Conservation (phyloP, 441 rosid species). For the Eutrema salsugineum region DNA sequence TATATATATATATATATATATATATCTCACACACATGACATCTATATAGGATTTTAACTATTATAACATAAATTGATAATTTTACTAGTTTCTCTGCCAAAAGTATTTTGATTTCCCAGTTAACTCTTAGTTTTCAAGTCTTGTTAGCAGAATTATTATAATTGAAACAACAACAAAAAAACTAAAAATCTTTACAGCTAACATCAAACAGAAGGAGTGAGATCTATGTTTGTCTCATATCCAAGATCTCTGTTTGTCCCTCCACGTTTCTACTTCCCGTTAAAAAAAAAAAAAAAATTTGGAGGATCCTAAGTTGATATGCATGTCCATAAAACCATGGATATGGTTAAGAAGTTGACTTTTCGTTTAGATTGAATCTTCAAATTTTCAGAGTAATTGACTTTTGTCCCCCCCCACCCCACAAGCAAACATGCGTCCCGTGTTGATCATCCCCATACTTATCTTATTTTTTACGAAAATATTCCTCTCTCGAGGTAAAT, state of each 20-base stretch:
- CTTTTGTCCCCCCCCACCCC: constrained; percentile 19
- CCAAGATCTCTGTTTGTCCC: background rate
- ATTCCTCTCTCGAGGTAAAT: constrained; percentile 27
- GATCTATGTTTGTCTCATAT: background rate
- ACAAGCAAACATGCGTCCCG: constrained; percentile 28
- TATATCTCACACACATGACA: no score
- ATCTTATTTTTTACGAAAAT: constrained; percentile 2
- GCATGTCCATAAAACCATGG: background rate
- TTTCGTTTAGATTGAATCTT: constrained; percentile 9
- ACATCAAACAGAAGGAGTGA: background rate
- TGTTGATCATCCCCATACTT: constrained; percentile 27
- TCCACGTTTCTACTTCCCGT: background rate
- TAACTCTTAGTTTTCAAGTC: background rate
- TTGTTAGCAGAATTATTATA: background rate
- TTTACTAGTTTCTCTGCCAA: background rate
- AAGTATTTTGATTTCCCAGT: background rate
- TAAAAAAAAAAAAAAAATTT: no score
- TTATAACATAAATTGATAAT: background rate
- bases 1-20: no score
- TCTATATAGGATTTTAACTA: background rate
- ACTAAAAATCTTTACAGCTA: background rate
- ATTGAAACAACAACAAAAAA: background rate
- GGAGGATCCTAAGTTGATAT: constrained; percentile 18
- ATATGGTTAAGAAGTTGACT: constrained; percentile 31
- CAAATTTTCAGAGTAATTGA: constrained; percentile 20